Evolutionary conservation across 352 stramenopile genomes (phyloP).

Genomic region (Plasmopara halstedii): DNA sequence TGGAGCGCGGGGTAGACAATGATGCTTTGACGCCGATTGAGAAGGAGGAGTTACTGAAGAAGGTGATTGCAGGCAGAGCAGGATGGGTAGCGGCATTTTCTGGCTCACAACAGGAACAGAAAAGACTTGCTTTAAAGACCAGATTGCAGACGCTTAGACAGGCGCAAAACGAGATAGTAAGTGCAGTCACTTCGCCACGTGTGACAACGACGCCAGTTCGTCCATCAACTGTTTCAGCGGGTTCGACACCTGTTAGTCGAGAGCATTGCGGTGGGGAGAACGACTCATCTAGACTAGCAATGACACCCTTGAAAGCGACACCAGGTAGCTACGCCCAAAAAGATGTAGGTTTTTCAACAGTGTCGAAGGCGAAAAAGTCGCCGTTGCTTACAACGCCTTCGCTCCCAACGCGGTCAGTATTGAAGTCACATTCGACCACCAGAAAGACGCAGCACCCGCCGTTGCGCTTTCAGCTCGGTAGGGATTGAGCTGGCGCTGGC

Average conservation of each 20-base stretch:
- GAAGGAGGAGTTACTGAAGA: conserved; percentile 34
- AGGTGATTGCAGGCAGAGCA: conserved; percentile 23
- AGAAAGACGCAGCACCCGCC: conserved; percentile 30
- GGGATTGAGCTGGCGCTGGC: neutral
- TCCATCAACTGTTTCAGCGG: neutral
- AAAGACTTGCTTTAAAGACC: conserved; percentile 7
- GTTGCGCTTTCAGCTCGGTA: conserved; percentile 39
- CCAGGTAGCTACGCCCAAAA: conserved; percentile 6
- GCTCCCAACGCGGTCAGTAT: conserved; percentile 22
- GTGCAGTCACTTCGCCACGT: conserved; percentile 16
- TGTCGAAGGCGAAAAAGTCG: conserved; percentile 29
- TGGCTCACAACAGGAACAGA: conserved; percentile 24
- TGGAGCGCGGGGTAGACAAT: conserved; percentile 42
- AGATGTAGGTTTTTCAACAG: conserved; percentile 28
- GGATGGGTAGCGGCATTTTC: conserved; percentile 24
- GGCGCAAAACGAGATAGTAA: neutral
- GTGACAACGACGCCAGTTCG: no score
- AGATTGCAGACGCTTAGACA: conserved; percentile 11
- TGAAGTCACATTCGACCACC: conserved; percentile 47
- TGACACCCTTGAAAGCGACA: conserved; percentile 1
- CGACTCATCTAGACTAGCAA: neutral
- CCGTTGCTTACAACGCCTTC: conserved; percentile 42
- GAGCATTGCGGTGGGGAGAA: neutral
- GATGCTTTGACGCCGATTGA: conserved; percentile 26
- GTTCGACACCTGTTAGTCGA: conserved; percentile 14